phyloP scores from a whole-genome alignment of 2,329 filamentous ascomycete species.

The Paradendryphiella salina region DNA sequence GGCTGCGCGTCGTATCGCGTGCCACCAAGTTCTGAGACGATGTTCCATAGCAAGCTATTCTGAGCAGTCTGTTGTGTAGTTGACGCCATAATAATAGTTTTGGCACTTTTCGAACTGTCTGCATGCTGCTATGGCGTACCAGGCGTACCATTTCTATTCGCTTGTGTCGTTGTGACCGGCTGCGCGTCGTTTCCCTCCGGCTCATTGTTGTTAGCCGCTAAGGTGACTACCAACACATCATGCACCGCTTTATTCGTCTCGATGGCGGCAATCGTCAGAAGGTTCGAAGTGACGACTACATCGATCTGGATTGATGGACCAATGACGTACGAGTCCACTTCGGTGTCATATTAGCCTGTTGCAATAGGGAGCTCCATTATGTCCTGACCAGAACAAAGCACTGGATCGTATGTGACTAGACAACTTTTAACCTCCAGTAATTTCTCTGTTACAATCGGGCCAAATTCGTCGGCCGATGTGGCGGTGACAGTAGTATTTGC shows the following conservation, averaged over 20 bases:
- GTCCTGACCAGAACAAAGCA: background rate
- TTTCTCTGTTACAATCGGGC: background rate
- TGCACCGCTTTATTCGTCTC: slow-evolving; percentile 15
- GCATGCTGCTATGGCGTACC: background rate
- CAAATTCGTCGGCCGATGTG: background rate
- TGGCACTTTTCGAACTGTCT: background rate
- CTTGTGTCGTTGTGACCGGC: background rate
- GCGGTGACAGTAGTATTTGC: slow-evolving; percentile 10
- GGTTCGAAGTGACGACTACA: slow-evolving; percentile 17
- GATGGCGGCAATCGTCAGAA: slow-evolving; percentile 23
- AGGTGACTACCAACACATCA: background rate
- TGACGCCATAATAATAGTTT: background rate
- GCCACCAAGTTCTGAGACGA: slow-evolving; percentile 23
- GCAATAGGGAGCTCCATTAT: slow-evolving; percentile 13
- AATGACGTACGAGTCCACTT: background rate
- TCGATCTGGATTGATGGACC: slow-evolving; percentile 6
- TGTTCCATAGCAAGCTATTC: slow-evolving; percentile 20
- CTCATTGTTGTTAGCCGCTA: background rate
- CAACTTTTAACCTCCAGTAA: background rate
- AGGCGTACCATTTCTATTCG: background rate
- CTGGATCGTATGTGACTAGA: slow-evolving; percentile 1
- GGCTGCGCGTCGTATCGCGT: slow-evolving; percentile 12
- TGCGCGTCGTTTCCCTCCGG: background rate
- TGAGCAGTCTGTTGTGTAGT: slow-evolving; percentile 7
- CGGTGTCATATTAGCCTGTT: slow-evolving; percentile 19